phyloP scores from a whole-genome alignment of 306 rosid genomes.

The Boehmeria nivea region DNA sequence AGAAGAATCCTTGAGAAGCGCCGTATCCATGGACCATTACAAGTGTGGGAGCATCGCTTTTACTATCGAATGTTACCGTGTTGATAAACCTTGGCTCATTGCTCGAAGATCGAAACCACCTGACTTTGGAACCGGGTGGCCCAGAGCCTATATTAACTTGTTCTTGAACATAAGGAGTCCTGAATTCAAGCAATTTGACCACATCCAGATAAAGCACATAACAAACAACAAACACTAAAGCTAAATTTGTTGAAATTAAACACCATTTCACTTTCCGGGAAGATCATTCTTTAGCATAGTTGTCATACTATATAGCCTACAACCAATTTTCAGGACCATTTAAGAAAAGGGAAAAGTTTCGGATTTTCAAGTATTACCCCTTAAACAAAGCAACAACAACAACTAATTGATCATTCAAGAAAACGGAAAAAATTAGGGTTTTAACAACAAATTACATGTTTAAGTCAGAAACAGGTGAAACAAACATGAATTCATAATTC shows the following conservation, averaged over 20 bases:
- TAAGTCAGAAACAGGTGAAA: neutral
- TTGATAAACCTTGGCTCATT: slow-evolving; percentile 74
- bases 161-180: slow-evolving; percentile 91
- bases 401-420: too few species aligned
- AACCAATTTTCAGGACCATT: neutral
- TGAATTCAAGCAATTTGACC: slow-evolving; percentile 29
- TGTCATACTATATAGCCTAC: neutral
- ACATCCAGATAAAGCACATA: slow-evolving; percentile 17
- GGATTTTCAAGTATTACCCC: too few species aligned
- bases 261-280: neutral
- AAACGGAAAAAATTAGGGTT: neutral
- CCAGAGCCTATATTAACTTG: slow-evolving; percentile 82
- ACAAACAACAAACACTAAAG: neutral
- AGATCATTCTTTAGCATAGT: neutral
- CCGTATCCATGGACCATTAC: slow-evolving; percentile 96
- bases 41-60: slow-evolving; percentile 66
- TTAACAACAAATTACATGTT: neutral
- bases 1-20: slow-evolving; percentile 90
- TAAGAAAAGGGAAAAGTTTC: too few species aligned
- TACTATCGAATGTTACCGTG: slow-evolving; percentile 72
- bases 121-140: slow-evolving; percentile 75
- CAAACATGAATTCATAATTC: neutral
- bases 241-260: neutral
- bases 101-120: slow-evolving; percentile 88
- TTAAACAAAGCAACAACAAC: too few species aligned